phyloP scores from a whole-genome alignment of 148 eudicot species.

The Cornus kousa region DNA sequence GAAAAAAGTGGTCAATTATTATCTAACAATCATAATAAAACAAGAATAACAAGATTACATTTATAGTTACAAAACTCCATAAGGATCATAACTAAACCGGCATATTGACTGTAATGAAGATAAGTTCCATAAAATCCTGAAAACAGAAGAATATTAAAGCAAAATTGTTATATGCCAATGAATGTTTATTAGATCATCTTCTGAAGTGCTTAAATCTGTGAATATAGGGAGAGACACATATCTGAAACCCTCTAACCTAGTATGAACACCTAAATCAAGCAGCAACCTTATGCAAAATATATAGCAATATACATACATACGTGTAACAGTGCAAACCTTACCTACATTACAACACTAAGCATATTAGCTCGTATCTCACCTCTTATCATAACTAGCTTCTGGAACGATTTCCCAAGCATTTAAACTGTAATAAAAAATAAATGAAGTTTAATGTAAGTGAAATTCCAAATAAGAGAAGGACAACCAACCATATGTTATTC shows the following conservation, averaged over 20 bases:
- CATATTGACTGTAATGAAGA: background rate
- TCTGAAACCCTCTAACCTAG: background rate
- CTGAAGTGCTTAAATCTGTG: background rate
- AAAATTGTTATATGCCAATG: background rate
- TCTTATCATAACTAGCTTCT: slow-evolving; percentile 64
- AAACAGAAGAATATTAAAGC: background rate
- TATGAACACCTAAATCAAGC: background rate
- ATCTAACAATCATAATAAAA: background rate
- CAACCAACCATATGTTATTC: background rate
- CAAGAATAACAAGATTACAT: background rate
- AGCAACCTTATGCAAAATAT: background rate
- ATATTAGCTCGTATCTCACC: slow-evolving; percentile 40
- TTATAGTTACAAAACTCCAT: background rate
- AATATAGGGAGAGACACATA: background rate
- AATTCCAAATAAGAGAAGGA: background rate
- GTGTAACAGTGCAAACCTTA: background rate
- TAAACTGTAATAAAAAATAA: slow-evolving; percentile 50
- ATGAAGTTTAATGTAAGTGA: background rate
- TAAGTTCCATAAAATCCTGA: background rate
- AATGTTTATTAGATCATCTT: background rate
- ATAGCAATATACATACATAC: background rate
- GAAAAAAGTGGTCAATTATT: background rate
- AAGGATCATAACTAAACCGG: background rate
- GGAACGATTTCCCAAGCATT: slow-evolving; percentile 82
- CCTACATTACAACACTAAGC: background rate